Evolutionary conservation across 306 rosid genomes (phyloP).

Genomic region (Ziziphus jujuba): DNA sequence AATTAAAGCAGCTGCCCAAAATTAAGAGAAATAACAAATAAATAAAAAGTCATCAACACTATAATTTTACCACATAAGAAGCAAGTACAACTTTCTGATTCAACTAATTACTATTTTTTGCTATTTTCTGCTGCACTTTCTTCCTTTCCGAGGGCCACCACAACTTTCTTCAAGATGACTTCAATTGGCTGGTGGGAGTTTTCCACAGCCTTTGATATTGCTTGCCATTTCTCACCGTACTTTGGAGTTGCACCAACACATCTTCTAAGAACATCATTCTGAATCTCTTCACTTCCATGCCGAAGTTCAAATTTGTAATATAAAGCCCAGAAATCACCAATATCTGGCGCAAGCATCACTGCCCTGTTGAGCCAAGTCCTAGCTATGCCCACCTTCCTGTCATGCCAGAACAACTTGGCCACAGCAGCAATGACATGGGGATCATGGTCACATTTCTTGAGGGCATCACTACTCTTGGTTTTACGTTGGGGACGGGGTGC

Average conservation of each 20-base stretch:
- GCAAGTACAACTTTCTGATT: neutral
- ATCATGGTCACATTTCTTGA: slow-evolving; percentile 88
- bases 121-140: slow-evolving; percentile 66
- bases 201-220: slow-evolving; percentile 79
- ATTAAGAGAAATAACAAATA: neutral
- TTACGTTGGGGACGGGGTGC: slow-evolving; percentile 91
- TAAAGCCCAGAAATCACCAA: slow-evolving; percentile 92
- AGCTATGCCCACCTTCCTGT: slow-evolving; percentile 91
- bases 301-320: slow-evolving; percentile 88
- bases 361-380: slow-evolving; percentile 87
- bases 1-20: neutral
- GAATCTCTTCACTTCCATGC: slow-evolving; percentile 80
- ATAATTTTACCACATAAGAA: neutral
- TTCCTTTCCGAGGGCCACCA: slow-evolving; percentile 80
- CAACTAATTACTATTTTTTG: slow-evolving; percentile 34
- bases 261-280: slow-evolving; percentile 74
- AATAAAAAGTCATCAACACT: neutral
- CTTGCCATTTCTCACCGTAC: slow-evolving; percentile 94
- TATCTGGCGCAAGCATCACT: slow-evolving; percentile 80
- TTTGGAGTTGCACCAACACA: slow-evolving; percentile 83
- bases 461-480: slow-evolving; percentile 86
- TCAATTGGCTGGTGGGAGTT: slow-evolving; percentile 85
- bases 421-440: slow-evolving; percentile 84
- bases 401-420: slow-evolving; percentile 84
- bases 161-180: slow-evolving; percentile 77